Evolutionary conservation across 768 basidiomycete genomes (phyloP).

Genomic region (Rhodocollybia butyracea): DNA sequence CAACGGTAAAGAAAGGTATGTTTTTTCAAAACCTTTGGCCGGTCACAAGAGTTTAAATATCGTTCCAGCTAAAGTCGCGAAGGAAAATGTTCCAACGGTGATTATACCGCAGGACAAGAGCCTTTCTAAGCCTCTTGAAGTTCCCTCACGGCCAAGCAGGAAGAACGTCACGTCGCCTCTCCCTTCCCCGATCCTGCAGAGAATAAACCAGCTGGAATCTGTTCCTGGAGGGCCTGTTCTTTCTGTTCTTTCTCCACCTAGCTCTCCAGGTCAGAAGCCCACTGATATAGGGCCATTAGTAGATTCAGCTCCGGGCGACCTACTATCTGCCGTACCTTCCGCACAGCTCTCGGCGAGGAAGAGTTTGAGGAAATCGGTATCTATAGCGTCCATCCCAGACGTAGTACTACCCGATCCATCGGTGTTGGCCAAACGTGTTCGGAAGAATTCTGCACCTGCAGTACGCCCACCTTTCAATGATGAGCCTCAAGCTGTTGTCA

Average conservation of each 20-base stretch:
- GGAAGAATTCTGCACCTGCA: neutral
- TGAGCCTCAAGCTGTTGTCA: neutral
- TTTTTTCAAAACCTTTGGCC: neutral
- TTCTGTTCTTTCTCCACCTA: neutral
- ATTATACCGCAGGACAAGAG: neutral
- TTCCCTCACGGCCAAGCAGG: slow-evolving; percentile 1
- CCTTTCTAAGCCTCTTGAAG: neutral
- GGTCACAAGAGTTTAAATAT: neutral
- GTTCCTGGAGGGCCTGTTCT: neutral
- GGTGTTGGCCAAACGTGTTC: neutral
- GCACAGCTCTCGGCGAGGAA: neutral
- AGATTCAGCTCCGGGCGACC: neutral
- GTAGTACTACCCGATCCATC: neutral
- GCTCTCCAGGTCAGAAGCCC: neutral
- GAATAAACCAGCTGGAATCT: neutral
- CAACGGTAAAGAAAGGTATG: neutral
- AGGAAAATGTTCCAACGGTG: neutral
- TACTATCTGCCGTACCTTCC: neutral
- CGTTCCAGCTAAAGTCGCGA: neutral
- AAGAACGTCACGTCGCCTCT: neutral
- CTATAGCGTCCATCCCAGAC: neutral
- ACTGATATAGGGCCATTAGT: neutral
- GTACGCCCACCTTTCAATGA: neutral
- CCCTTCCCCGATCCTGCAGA: neutral
- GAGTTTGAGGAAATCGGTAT: neutral